Conservation (phyloP, 2,329 filamentous ascomycete species). For the Talaromyces marneffei region DNA sequence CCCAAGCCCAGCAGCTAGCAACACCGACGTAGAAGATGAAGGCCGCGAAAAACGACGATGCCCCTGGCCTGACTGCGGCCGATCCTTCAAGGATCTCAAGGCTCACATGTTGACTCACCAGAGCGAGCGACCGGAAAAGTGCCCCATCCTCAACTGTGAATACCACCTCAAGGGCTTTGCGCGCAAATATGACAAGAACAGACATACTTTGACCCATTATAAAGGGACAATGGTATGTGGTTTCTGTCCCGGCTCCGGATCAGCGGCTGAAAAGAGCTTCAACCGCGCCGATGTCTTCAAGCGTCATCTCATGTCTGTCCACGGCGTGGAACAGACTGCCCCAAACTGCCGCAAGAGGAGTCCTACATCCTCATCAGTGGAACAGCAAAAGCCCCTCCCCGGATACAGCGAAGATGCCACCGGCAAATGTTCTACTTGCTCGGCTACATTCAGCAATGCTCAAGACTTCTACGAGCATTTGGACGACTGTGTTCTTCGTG, state of each 20-base stretch:
- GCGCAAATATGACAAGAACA: constrained; percentile 93
- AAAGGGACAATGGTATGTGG: constrained; percentile 97
- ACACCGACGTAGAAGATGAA: constrained; percentile 59
- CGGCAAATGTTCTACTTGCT: constrained; percentile 89
- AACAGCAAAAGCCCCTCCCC: constrained; percentile 55
- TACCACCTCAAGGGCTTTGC: constrained; percentile 91
- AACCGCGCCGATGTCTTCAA: constrained; percentile 96
- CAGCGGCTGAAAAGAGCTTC: constrained; percentile 87
- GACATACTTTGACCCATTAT: constrained; percentile 90
- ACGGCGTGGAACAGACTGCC: constrained; percentile 86
- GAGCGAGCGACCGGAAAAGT: constrained; percentile 86
- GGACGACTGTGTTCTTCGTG: constrained; percentile 62
- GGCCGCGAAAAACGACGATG: constrained; percentile 60
- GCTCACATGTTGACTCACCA: constrained; percentile 94
- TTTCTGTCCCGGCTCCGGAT: constrained; percentile 85
- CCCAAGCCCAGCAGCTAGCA: constrained; percentile 55
- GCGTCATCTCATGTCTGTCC: constrained; percentile 81
- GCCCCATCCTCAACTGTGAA: constrained; percentile 84
- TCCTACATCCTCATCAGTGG: constrained; percentile 33
- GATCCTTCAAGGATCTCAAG: constrained; percentile 83
- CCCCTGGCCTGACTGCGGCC: constrained; percentile 76
- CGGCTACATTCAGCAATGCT: constrained; percentile 72
- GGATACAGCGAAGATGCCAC: constrained; percentile 70
- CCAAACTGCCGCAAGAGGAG: constrained; percentile 83
- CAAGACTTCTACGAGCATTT: constrained; percentile 98